phyloP scores from a whole-genome alignment of 768 basidiomycete species.

The Auricularia cornea region DNA sequence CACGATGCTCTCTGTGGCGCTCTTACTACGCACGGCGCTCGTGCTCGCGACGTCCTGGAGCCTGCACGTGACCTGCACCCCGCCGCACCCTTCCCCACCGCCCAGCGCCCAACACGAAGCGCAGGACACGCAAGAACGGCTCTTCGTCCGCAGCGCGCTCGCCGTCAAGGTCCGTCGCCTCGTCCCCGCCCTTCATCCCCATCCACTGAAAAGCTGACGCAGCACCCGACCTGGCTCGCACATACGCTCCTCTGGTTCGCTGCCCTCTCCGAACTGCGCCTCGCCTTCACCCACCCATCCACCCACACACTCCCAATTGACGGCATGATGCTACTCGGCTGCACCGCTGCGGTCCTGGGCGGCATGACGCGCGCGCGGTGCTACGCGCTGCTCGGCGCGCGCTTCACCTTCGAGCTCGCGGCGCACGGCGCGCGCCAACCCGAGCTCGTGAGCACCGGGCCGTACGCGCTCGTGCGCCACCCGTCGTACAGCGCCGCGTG shows the following conservation, averaged over 20 bases:
- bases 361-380: not conserved
- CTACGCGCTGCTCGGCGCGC: not conserved
- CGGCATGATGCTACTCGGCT: not conserved
- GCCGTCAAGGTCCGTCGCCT: not conserved
- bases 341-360: not conserved
- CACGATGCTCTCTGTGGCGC: no score
- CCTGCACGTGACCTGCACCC: not conserved
- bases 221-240: not conserved
- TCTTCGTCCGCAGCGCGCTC: not conserved
- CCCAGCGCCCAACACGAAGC: not conserved
- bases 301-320: not conserved
- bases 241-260: not conserved
- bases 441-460: constrained; percentile 25
- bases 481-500: constrained; percentile 27
- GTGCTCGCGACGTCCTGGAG: not conserved
- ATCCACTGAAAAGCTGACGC: not conserved
- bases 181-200: not conserved
- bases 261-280: not conserved
- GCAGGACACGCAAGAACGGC: not conserved
- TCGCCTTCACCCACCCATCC: not conserved
- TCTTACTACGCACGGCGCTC: not conserved
- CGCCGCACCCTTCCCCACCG: not conserved
- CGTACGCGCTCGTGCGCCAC: constrained; percentile 39
- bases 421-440: constrained; percentile 10
- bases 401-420: not conserved